Evolutionary conservation across 495 filamentous ascomycete species (phyloP).

Genomic region (Evansstolkia leycettana): DNA sequence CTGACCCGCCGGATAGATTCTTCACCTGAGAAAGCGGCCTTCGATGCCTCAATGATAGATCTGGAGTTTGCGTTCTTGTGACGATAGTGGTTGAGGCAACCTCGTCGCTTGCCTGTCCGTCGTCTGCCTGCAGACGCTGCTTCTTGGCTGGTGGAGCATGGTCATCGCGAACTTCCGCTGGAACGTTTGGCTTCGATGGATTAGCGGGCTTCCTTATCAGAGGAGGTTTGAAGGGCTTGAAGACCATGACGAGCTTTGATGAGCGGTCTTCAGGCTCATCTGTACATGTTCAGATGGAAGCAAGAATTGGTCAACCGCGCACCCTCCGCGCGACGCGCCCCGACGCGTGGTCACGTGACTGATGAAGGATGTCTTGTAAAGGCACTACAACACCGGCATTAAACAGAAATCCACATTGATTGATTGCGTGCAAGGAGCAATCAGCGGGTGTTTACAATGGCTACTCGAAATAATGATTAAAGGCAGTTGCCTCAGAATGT

Average conservation of each 20-base stretch:
- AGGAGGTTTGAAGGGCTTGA: slow-evolving; percentile 35
- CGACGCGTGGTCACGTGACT: slow-evolving; percentile 13
- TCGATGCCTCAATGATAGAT: slow-evolving; percentile 2
- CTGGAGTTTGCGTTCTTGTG: background rate
- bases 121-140: slow-evolving; percentile 14
- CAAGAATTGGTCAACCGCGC: background rate
- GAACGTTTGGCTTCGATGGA: background rate
- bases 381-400: too few relatives aligned
- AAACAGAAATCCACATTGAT: too few relatives aligned
- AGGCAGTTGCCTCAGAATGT: too few relatives aligned
- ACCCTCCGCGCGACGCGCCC: slow-evolving; percentile 3
- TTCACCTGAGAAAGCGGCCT: slow-evolving; percentile 22
- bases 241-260: slow-evolving; percentile 25
- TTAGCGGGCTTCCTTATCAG: slow-evolving; percentile 22
- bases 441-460: too few relatives aligned
- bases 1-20: slow-evolving; percentile 11
- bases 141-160: slow-evolving; percentile 17
- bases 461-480: too few relatives aligned
- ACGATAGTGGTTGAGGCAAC: slow-evolving; percentile 2
- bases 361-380: background rate
- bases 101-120: slow-evolving; percentile 3
- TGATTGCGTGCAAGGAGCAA: too few relatives aligned
- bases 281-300: background rate
- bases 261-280: too few relatives aligned
- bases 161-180: slow-evolving; percentile 1